These are phyloP conservation scores for Geoglossum cookeanum DNA, from an alignment of 2,329 filamentous ascomycete genomes.

Conservation along the genomic window DNA sequence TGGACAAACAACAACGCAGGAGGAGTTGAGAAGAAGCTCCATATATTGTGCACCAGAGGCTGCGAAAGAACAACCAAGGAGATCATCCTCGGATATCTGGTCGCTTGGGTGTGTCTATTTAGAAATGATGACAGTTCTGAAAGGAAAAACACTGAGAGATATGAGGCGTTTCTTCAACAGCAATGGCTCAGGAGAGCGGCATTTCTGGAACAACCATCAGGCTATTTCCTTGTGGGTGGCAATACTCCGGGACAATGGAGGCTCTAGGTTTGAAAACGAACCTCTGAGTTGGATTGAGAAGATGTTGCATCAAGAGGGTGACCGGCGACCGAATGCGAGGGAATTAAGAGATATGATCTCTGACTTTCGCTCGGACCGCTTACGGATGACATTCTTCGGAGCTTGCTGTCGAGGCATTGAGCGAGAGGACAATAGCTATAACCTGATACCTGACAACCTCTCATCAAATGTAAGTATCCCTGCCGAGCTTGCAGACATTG, in stretches of 20 bases:
- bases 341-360: background rate
- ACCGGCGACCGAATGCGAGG: background rate
- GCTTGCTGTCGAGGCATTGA: background rate
- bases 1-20: conserved; percentile 7
- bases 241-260: background rate
- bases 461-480: background rate
- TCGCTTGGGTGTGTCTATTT: conserved; percentile 8
- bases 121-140: conserved; percentile 6
- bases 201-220: background rate
- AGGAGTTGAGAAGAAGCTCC: conserved; percentile 4
- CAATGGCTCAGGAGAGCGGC: background rate
- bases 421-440: background rate
- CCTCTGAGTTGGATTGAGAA: background rate
- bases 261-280: background rate
- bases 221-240: background rate
- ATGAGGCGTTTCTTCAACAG: background rate
- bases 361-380: background rate
- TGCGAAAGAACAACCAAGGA: background rate
- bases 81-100: conserved; percentile 10
- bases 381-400: background rate
- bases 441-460: background rate
- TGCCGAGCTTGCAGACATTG: no score
- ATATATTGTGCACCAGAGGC: conserved; percentile 6
- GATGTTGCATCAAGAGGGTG: background rate
- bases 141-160: background rate